Conservation (phyloP, 176 grass and related monocot species). For the Rhipidocladum racemiflorum region DNA sequence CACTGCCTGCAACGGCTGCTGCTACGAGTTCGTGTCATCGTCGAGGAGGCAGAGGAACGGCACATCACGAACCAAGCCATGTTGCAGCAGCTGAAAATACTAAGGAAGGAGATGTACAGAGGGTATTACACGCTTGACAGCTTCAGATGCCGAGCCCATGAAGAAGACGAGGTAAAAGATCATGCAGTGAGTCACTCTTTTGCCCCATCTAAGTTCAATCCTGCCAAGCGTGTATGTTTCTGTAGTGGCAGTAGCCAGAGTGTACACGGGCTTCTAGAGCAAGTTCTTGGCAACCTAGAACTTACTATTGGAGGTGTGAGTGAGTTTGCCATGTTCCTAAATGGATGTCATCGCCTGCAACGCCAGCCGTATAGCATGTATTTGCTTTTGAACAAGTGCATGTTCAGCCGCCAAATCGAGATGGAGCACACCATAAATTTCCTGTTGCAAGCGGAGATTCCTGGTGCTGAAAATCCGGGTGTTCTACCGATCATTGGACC, state of each 20-base stretch:
- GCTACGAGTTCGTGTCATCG: background rate
- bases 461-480: background rate
- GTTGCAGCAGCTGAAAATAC: background rate
- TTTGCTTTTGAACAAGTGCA: background rate
- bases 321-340: background rate
- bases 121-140: background rate
- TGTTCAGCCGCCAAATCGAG: background rate
- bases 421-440: background rate
- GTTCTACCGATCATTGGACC: background rate
- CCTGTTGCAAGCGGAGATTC: background rate
- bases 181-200: no score
- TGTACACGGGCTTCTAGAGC: background rate
- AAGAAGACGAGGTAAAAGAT: background rate
- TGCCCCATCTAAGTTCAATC: background rate
- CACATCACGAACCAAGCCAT: constrained; percentile 15
- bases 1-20: background rate
- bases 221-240: background rate
- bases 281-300: background rate
- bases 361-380: background rate
- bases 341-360: background rate
- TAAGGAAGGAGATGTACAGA: background rate
- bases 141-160: background rate
- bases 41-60: constrained; percentile 23
- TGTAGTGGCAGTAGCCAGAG: background rate
- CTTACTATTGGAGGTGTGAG: no score